Conservation (phyloP, 2,329 filamentous ascomycete genomes). For the Pseudogymnoascus sp. region DNA sequence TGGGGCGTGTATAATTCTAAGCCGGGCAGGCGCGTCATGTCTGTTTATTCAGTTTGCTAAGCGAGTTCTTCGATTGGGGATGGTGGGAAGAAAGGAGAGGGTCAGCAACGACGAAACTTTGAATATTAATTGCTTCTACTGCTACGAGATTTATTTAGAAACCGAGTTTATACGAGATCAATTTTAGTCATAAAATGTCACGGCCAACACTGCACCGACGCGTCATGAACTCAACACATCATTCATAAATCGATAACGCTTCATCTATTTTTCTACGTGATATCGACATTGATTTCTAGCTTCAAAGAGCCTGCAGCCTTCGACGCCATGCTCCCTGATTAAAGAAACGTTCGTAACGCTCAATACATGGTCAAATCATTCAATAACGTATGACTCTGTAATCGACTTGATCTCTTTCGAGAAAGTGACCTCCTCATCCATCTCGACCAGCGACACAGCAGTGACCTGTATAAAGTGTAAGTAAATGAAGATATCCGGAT, state of each 20-base stretch:
- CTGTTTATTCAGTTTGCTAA: constrained; percentile 12
- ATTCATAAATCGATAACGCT: constrained; percentile 11
- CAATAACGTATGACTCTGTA: constrained; percentile 70
- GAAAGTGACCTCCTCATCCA: constrained; percentile 73
- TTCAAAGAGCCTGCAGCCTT: constrained; percentile 11
- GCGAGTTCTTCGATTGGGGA: constrained; percentile 1
- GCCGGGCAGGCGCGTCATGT: constrained; percentile 1
- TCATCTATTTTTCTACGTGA: constrained; percentile 11
- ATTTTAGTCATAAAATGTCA: neutral
- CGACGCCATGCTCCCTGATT: constrained; percentile 13
- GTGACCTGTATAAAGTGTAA: constrained; percentile 48
- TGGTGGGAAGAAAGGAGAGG: neutral
- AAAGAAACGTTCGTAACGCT: constrained; percentile 5
- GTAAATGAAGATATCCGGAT: neutral
- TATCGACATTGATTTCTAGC: constrained; percentile 12
- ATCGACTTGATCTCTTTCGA: constrained; percentile 74
- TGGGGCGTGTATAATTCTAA: constrained; percentile 1
- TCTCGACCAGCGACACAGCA: constrained; percentile 64
- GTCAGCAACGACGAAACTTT: neutral
- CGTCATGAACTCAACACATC: constrained; percentile 1
- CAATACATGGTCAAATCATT: constrained; percentile 42
- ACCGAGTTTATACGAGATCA: neutral
- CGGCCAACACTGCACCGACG: neutral
- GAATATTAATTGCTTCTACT: neutral
- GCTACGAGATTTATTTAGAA: neutral